Evolutionary conservation across 2,329 filamentous ascomycete genomes (phyloP), one percentile per base, ranked within the genome.

Genomic region (Paecilomyces sp.): DNA sequence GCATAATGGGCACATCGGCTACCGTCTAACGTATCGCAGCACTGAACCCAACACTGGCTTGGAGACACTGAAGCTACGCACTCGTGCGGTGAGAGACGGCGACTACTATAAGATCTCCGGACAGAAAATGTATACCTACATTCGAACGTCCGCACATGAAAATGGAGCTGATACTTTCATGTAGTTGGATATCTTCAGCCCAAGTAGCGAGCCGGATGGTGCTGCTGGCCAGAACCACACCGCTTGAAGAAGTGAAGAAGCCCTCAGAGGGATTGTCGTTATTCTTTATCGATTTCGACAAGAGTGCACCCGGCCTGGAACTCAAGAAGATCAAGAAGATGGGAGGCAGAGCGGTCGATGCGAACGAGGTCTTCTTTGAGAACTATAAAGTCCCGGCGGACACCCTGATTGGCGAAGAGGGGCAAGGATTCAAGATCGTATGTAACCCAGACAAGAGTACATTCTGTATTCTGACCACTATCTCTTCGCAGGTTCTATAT

Each of bases 351-450:
- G 89, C 90, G 0, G 85, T 95, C 1, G 90, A 94, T 67, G 89
- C 90, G 0, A 95, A 95, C 65, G 89, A 94, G 69, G 88, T 95
- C 1, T 95, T 95, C 73, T 94, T 95, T 70, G 89, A 94, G 72
- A 84, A 87, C 64, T 95, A 92, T 72, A 72, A 74, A 3, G 84
- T 94, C 13, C 84, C 87, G 0, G 80, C 81, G 0, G 79, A 85
- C 50, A 79, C 85, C 0, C 76, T 93, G 0, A 84, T 95, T 51
- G 91, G 91, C 0, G 70, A 83, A 33, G 88, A 94, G 71, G 86
- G 87, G 4, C 81, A 89, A 60, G 91, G 91, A 0, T 95, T 95
- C 80, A 88, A 87, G 67, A 88, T 91, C 58, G 84, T 78, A 60
- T 30, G 66, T 61, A 7, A 3, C 31, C 34, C 9, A 18, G 1